phyloP scores from a whole-genome alignment of 1,284 basidiomycete genomes.

The Coniferiporia weirii region DNA sequence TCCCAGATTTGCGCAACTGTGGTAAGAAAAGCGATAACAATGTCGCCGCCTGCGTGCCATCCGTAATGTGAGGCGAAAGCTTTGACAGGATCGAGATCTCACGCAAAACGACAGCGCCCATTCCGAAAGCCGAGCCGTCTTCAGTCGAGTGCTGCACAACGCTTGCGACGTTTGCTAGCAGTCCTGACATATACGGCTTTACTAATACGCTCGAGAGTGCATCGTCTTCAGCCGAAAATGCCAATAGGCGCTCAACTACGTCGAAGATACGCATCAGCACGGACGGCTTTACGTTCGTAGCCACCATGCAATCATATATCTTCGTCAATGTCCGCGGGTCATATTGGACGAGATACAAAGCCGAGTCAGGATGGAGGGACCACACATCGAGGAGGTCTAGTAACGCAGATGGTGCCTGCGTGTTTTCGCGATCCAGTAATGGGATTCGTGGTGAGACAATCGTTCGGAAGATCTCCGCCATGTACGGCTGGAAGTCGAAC shows the following conservation, averaged over 20 bases:
- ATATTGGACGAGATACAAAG: conserved; percentile 62
- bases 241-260: conserved; percentile 74
- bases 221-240: conserved; percentile 47
- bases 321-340: conserved; percentile 71
- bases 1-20: conserved; percentile 73
- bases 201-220: conserved; percentile 55
- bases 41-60: conserved; percentile 68
- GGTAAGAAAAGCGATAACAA: conserved; percentile 78
- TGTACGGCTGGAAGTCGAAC: conserved; percentile 76
- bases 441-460: conserved; percentile 84
- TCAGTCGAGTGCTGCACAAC: conserved; percentile 61
- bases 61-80: conserved; percentile 72
- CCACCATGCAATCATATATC: conserved; percentile 77
- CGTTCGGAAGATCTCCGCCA: conserved; percentile 60
- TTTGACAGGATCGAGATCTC: conserved; percentile 80
- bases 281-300: conserved; percentile 81
- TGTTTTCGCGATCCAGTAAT: conserved; percentile 78
- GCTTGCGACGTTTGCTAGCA: conserved; percentile 71
- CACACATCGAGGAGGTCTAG: conserved; percentile 85
- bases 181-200: conserved; percentile 68
- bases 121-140: conserved; percentile 25
- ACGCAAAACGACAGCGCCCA: conserved; percentile 64
- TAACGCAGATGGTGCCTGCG: conserved; percentile 87
- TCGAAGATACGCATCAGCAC: conserved; percentile 84
- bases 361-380: conserved; percentile 57